Percentiles rank a stretch among this genome's conserved stretches.
These are phyloP conservation scores for Dioszegia crocea DNA, from an alignment of 768 basidiomycete genomes.

Conservation along the genomic window DNA sequence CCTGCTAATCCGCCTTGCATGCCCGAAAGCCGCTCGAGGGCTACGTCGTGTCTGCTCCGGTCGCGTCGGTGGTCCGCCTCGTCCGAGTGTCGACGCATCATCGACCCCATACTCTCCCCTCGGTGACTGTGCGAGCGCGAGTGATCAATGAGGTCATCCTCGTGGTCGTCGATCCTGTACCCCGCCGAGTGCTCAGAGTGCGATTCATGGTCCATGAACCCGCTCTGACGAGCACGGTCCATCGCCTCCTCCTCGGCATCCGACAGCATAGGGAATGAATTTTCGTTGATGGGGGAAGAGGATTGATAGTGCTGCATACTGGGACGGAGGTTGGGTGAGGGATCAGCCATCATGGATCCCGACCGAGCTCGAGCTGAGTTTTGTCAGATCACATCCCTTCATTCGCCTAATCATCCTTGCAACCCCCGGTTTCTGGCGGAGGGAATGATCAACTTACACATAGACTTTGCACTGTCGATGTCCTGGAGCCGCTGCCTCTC, in stretches of 20 bases:
- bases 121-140: slow-evolving; percentile 1
- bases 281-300: slow-evolving; percentile 42
- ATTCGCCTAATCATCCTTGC: background rate
- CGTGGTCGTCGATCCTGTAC: slow-evolving; percentile 10
- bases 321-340: slow-evolving; percentile 26
- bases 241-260: slow-evolving; percentile 46
- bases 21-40: slow-evolving; percentile 1
- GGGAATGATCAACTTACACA: slow-evolving; percentile 47
- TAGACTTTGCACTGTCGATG: slow-evolving; percentile 69
- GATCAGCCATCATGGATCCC: slow-evolving; percentile 30
- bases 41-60: slow-evolving; percentile 8
- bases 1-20: slow-evolving; percentile 3
- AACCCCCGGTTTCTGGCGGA: background rate
- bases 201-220: slow-evolving; percentile 27
- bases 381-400: too few species aligned
- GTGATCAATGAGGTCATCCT: slow-evolving; percentile 18
- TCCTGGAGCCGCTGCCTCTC: slow-evolving; percentile 93
- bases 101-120: slow-evolving; percentile 5
- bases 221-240: slow-evolving; percentile 35
- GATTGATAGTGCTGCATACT: slow-evolving; percentile 35
- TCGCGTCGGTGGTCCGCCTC: slow-evolving; percentile 5
- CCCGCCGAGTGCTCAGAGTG: slow-evolving; percentile 14
- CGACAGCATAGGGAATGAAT: slow-evolving; percentile 42
- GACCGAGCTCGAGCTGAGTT: slow-evolving; percentile 47
- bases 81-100: slow-evolving; percentile 12